Conservation (phyloP, 2,329 filamentous ascomycete genomes). For the Boeremia lycopersici region DNA sequence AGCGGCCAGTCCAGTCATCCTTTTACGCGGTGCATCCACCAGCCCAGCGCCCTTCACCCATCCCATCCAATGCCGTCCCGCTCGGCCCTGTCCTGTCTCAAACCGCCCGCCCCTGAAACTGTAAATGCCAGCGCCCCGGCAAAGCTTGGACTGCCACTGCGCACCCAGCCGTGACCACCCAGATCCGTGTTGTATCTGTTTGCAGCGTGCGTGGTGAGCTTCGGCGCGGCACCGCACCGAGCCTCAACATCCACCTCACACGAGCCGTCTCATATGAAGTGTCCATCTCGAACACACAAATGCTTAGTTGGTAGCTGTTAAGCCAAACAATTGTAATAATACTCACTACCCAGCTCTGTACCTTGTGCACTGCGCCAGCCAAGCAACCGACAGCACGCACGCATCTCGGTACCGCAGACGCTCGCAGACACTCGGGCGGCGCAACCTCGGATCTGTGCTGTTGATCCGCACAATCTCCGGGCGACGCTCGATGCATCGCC, state of each 20-base stretch:
- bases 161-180: not conserved
- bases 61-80: constrained; percentile 4
- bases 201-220: too few species aligned
- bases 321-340: not conserved
- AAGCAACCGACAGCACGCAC: not conserved
- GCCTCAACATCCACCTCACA: too few species aligned
- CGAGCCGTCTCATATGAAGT: too few species aligned
- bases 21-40: constrained; percentile 1
- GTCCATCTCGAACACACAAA: too few species aligned
- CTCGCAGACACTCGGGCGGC: not conserved
- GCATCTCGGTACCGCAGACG: not conserved
- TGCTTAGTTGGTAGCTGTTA: not conserved
- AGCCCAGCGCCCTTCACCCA: not conserved
- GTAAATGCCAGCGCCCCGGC: constrained; percentile 4
- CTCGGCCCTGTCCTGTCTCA: not conserved
- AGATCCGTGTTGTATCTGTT: not conserved
- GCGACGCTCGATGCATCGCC: not conserved
- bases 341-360: not conserved
- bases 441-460: constrained; percentile 1
- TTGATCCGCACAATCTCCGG: constrained; percentile 5
- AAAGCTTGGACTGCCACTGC: not conserved
- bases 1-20: constrained; percentile 9
- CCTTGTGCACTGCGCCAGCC: not conserved
- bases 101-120: too few species aligned
- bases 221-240: too few species aligned